Conservation (phyloP, 306 rosid genomes). For the Sindora glabra region DNA sequence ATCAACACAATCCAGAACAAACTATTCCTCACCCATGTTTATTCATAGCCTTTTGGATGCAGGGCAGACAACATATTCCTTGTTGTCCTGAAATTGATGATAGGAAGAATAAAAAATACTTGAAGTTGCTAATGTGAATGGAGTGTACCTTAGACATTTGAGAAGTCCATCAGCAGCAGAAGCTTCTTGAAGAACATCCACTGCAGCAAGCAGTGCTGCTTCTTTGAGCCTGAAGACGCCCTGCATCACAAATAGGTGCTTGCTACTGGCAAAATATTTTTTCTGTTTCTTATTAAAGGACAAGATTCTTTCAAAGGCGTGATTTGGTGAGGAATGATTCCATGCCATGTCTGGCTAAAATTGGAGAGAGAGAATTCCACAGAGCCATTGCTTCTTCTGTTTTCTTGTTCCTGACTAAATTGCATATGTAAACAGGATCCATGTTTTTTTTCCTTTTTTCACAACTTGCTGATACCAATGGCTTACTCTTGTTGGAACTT, state of each 20-base stretch:
- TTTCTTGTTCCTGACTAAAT: conserved; percentile 3
- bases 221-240: conserved; percentile 22
- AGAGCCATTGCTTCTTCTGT: conserved; percentile 1
- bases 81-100: too few relatives aligned
- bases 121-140: too few relatives aligned
- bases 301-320: neutral
- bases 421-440: neutral
- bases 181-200: conserved; percentile 37
- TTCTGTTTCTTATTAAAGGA: neutral
- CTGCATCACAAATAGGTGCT: neutral
- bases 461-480: neutral
- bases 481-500: conserved; percentile 10
- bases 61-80: too few relatives aligned
- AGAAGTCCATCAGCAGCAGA: conserved; percentile 26
- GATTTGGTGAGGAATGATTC: conserved; percentile 7
- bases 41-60: too few relatives aligned
- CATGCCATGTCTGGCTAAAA: conserved; percentile 23
- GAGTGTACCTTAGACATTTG: conserved; percentile 24
- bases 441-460: neutral
- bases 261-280: neutral
- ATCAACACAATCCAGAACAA: too few relatives aligned
- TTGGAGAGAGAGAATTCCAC: conserved; percentile 18
- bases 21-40: too few relatives aligned
- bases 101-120: too few relatives aligned
- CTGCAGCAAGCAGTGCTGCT: conserved; percentile 22